Percentiles rank a stretch among this genome's conserved stretches.
Conservation (phyloP, 2,329 filamentous ascomycete species). For the Eurotiales sp. region DNA sequence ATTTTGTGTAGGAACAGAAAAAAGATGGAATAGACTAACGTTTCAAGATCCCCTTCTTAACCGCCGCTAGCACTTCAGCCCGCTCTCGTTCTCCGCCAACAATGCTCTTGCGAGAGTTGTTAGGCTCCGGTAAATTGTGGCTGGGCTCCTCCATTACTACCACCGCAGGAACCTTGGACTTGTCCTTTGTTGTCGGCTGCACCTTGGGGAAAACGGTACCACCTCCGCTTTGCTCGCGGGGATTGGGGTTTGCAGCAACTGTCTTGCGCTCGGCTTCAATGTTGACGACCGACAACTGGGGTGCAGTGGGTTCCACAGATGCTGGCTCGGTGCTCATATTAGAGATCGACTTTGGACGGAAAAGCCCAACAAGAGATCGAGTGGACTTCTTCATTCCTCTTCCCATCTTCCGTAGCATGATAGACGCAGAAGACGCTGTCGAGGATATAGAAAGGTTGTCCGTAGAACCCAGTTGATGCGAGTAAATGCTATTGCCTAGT, state of each 20-base stretch:
- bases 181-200: constrained; percentile 77
- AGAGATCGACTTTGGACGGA: constrained; percentile 87
- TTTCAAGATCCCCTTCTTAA: constrained; percentile 94
- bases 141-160: constrained; percentile 28
- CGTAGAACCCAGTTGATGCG: constrained; percentile 72
- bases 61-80: constrained; percentile 84
- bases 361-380: constrained; percentile 86
- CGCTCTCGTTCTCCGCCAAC: constrained; percentile 85
- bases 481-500: constrained; percentile 90
- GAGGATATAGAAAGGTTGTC: constrained; percentile 69
- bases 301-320: constrained; percentile 63
- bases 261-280: constrained; percentile 87
- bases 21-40: constrained; percentile 51
- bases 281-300: constrained; percentile 91
- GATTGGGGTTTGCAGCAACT: constrained; percentile 67
- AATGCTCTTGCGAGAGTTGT: constrained; percentile 69
- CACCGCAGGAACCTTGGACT: constrained; percentile 34
- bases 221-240: constrained; percentile 63
- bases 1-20: neutral
- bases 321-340: constrained; percentile 69
- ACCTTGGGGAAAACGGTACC: constrained; percentile 80
- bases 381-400: constrained; percentile 95
- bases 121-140: constrained; percentile 35
- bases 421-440: constrained; percentile 47
- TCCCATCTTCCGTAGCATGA: constrained; percentile 87